Conservation (phyloP, 176 grass and related monocot genomes). For the Oryza officinalis region DNA sequence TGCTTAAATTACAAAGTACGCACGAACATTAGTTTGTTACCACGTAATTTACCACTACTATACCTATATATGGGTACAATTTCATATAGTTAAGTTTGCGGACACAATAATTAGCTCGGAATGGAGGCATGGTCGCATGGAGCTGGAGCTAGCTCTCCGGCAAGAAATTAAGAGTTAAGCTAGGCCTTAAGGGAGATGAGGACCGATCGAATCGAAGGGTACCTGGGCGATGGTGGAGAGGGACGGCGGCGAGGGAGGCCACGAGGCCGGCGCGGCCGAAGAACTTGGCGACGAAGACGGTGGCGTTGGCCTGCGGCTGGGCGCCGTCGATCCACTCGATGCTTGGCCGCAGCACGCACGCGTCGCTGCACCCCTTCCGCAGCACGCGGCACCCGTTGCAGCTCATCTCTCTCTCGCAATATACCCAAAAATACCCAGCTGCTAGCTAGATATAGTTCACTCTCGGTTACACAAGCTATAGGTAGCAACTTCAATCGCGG, state of each 20-base stretch:
- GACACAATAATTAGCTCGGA: too few species aligned
- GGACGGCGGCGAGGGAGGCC: slow-evolving; percentile 64
- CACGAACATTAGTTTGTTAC: background rate
- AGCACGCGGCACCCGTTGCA: slow-evolving; percentile 84
- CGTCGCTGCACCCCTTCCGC: slow-evolving; percentile 87
- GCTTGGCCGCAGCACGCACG: slow-evolving; percentile 71
- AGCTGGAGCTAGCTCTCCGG: too few species aligned
- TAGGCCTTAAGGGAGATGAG: too few species aligned
- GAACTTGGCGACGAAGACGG: slow-evolving; percentile 93
- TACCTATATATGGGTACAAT: too few species aligned
- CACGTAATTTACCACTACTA: too few species aligned
- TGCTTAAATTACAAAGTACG: background rate
- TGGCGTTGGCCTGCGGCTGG: slow-evolving; percentile 75
- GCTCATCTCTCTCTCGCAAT: slow-evolving; percentile 51
- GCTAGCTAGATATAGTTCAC: too few species aligned
- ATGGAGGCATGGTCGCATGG: too few species aligned
- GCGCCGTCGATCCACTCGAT: slow-evolving; percentile 81
- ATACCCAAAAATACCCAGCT: too few species aligned
- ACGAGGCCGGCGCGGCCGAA: slow-evolving; percentile 92
- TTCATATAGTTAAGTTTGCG: background rate
- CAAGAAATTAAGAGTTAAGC: too few species aligned
- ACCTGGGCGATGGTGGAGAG: slow-evolving; percentile 59
- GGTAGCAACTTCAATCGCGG: too few species aligned
- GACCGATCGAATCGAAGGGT: background rate
- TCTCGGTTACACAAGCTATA: too few species aligned